Percentiles rank a stretch among this genome's conserved stretches.
These are phyloP conservation scores for Anisodus acutangulus DNA, from an alignment of 257 asterid species.

Conservation along the genomic window DNA sequence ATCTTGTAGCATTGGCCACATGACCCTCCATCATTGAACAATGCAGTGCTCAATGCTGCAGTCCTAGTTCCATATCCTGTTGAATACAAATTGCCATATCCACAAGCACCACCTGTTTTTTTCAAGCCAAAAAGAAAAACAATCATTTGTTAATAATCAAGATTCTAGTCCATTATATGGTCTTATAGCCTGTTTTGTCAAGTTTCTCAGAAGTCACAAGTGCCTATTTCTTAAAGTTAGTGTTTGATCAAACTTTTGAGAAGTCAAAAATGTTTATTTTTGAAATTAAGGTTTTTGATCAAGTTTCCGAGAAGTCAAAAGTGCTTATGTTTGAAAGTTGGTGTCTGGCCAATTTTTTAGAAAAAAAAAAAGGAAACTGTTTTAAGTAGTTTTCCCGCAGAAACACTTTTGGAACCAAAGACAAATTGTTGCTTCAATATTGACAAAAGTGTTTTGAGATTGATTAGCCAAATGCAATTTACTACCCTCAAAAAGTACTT, in stretches of 20 bases:
- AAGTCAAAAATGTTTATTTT: not conserved
- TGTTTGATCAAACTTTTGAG: not conserved
- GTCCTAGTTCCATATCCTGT: slow-evolving; percentile 43
- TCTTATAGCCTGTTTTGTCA: not conserved
- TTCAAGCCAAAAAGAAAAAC: not conserved
- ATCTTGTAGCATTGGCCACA: slow-evolving; percentile 78
- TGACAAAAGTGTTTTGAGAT: not conserved
- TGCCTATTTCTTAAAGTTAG: not conserved
- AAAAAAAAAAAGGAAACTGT: not conserved
- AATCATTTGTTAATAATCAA: not conserved
- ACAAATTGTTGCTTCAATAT: not conserved
- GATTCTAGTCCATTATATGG: no score
- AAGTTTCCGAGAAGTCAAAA: not conserved
- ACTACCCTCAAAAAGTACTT: not conserved
- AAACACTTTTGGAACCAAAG: not conserved
- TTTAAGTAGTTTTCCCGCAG: no score
- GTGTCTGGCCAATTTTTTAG: not conserved
- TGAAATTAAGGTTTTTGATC: not conserved
- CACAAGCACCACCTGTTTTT: slow-evolving; percentile 44
- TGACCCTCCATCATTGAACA: slow-evolving; percentile 42
- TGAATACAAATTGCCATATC: slow-evolving; percentile 39
- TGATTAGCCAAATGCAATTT: not conserved
- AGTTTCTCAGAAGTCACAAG: not conserved
- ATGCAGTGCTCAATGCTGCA: slow-evolving; percentile 45
- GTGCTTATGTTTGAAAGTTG: not conserved